A percentile compares a stretch with the other conserved stretches of the same genome.
Conservation (phyloP, 208 protist genomes). For the Porcisia deanei region DNA sequence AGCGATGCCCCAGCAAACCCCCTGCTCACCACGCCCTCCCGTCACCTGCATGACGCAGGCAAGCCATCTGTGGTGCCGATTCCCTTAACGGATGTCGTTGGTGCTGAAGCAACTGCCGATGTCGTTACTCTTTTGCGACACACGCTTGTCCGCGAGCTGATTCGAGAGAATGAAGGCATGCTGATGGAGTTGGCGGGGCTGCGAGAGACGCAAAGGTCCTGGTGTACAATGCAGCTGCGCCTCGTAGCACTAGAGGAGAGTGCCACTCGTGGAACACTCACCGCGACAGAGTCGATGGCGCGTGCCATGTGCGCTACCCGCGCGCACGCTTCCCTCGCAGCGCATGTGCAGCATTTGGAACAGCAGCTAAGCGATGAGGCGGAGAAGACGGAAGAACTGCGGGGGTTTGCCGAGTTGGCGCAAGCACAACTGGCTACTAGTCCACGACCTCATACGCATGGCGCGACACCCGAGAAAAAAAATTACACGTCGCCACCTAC, state of each 20-base stretch:
- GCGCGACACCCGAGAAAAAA: background rate
- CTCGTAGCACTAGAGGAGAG: slow-evolving; percentile 7
- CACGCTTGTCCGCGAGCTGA: slow-evolving; percentile 49
- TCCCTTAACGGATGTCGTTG: background rate
- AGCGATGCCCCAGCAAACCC: background rate
- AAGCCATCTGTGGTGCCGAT: background rate
- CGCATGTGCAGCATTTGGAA: slow-evolving; percentile 14
- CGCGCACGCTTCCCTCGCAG: slow-evolving; percentile 11
- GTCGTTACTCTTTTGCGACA: slow-evolving; percentile 5
- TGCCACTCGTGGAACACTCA: slow-evolving; percentile 16
- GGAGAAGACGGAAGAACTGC: slow-evolving; percentile 36
- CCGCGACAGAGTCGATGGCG: slow-evolving; percentile 20
- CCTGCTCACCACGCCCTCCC: background rate
- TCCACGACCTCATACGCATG: background rate
- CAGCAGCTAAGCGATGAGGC: slow-evolving; percentile 22
- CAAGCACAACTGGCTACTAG: slow-evolving; percentile 40
- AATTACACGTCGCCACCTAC: background rate
- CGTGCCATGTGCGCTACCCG: slow-evolving; percentile 3
- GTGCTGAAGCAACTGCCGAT: background rate
- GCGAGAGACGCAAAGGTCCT: slow-evolving; percentile 1
- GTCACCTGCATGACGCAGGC: background rate
- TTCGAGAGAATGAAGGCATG: slow-evolving; percentile 58
- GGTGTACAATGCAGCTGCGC: background rate
- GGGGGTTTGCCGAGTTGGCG: slow-evolving; percentile 45
- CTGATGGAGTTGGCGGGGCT: slow-evolving; percentile 38